Conservation (phyloP, 768 basidiomycete species). For the Russula brevipes region DNA sequence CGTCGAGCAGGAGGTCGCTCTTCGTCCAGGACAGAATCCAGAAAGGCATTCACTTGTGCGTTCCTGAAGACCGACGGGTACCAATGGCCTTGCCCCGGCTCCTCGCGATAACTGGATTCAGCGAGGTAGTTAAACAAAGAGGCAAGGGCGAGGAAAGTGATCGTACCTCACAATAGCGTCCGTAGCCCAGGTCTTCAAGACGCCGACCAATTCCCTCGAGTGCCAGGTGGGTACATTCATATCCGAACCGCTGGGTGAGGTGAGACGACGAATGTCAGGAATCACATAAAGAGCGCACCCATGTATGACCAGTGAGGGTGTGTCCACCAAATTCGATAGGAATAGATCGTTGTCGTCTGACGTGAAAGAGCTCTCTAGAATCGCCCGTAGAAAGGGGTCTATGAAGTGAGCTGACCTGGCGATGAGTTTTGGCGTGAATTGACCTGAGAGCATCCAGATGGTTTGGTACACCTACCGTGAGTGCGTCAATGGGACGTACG, state of each 20-base stretch:
- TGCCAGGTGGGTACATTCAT: slow-evolving; percentile 89
- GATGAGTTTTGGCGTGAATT: neutral
- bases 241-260: slow-evolving; percentile 56
- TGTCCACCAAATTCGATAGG: slow-evolving; percentile 67
- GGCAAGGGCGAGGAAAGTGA: neutral
- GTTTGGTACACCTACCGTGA: slow-evolving; percentile 42
- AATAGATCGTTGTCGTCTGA: slow-evolving; percentile 88
- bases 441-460: neutral
- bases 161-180: slow-evolving; percentile 50
- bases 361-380: slow-evolving; percentile 69
- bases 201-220: slow-evolving; percentile 56
- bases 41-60: slow-evolving; percentile 49
- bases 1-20: neutral
- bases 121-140: neutral
- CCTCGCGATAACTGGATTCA: slow-evolving; percentile 52
- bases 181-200: slow-evolving; percentile 54
- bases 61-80: slow-evolving; percentile 57
- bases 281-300: slow-evolving; percentile 45
- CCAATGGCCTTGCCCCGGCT: slow-evolving; percentile 62
- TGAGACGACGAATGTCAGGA: neutral
- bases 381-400: slow-evolving; percentile 66
- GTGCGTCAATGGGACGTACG: slow-evolving; percentile 70
- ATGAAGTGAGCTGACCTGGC: slow-evolving; percentile 64
- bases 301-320: slow-evolving; percentile 69
- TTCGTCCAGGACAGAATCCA: slow-evolving; percentile 36